phyloP scores from a whole-genome alignment of 164 flowering plant species.

The Tetrastigma voinierianum region DNA sequence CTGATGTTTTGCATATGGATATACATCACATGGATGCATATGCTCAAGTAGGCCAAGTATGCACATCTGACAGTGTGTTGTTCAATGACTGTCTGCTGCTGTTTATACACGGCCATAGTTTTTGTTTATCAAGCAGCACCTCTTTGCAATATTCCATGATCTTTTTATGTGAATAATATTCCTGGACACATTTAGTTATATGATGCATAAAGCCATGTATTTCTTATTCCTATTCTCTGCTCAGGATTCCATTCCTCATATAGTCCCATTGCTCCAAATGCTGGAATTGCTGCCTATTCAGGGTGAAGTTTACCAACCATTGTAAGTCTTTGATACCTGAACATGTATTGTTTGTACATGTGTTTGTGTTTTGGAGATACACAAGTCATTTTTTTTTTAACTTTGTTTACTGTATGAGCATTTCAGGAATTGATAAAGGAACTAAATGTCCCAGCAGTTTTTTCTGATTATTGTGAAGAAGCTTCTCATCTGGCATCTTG shows the following conservation, averaged over 20 bases:
- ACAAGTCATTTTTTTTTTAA: not conserved
- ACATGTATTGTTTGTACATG: not conserved
- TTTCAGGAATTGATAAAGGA: constrained; percentile 70
- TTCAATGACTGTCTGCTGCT: not conserved
- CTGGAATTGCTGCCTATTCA: constrained; percentile 88
- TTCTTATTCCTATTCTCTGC: constrained; percentile 13
- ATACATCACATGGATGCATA: not conserved
- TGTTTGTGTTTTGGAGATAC: not conserved
- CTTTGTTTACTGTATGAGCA: constrained; percentile 1
- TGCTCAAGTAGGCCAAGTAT: too few species aligned
- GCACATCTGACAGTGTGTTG: not conserved
- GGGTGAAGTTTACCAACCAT: constrained; percentile 89
- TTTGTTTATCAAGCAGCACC: too few species aligned
- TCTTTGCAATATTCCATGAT: too few species aligned
- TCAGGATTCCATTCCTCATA: constrained; percentile 64
- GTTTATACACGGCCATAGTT: too few species aligned
- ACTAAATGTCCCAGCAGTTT: constrained; percentile 65
- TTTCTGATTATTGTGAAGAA: constrained; percentile 95
- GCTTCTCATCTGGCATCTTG: constrained; percentile 77
- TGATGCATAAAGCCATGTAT: not conserved
- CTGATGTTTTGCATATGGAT: not conserved
- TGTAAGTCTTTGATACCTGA: constrained; percentile 41
- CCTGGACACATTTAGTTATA: too few species aligned
- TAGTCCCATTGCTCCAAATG: constrained; percentile 85
- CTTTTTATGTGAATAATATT: not conserved